Evolutionary conservation across 345 rosid species (phyloP).

Genomic region (Physaria fendleri): DNA sequence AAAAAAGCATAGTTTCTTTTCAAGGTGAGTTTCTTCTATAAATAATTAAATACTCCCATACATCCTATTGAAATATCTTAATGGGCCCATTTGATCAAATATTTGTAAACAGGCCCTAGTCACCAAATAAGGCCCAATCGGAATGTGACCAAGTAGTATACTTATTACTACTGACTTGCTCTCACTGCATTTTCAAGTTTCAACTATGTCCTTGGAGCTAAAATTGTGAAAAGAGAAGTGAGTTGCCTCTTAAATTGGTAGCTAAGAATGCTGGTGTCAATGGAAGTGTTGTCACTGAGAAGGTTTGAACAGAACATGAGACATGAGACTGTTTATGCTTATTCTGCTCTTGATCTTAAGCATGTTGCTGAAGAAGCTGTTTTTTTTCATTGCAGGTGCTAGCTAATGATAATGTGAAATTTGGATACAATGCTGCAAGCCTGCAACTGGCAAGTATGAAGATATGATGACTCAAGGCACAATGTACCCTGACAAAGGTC

Average conservation of each 20-base stretch:
- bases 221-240: slow-evolving; percentile 73
- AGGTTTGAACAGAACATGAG: slow-evolving; percentile 33
- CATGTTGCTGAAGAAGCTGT: neutral
- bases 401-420: slow-evolving; percentile 50
- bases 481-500: slow-evolving; percentile 90
- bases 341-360: neutral
- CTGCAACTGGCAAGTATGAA: slow-evolving; percentile 87
- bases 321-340: slow-evolving; percentile 28
- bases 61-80: neutral
- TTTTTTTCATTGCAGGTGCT: slow-evolving; percentile 52
- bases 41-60: neutral
- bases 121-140: neutral
- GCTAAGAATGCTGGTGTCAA: slow-evolving; percentile 95
- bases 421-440: slow-evolving; percentile 93
- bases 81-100: slow-evolving; percentile 2
- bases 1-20: neutral
- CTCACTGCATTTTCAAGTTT: neutral
- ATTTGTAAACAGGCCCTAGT: neutral
- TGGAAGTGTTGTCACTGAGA: slow-evolving; percentile 90
- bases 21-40: neutral
- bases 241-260: slow-evolving; percentile 74
- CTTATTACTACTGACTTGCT: too few relatives aligned
- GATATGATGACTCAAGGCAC: slow-evolving; percentile 95
- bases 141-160: neutral
- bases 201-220: slow-evolving; percentile 48